Evolutionary conservation across 164 flowering plant species (phyloP), one percentile per base, ranked within the genome.

Genomic region (Pachysandra terminalis): DNA sequence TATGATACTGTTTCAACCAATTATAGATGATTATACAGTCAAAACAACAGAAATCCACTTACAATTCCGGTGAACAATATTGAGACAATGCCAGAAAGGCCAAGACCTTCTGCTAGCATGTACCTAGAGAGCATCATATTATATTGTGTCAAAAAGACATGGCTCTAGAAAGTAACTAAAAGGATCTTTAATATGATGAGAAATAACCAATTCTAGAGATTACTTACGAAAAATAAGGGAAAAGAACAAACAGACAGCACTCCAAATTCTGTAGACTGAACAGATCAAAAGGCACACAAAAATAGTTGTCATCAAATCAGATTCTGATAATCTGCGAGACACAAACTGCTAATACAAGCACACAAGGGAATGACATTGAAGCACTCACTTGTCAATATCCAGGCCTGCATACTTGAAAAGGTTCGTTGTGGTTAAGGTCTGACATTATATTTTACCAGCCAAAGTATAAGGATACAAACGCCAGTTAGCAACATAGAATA

Each of bases 401-500:
- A 96, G 72, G n/a, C 96, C 98, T 61, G 99, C 98, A 87, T 96
- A 96, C 87, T 96, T 96, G 71, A 96, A 96, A 68, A 96, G 98
- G 95, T 96, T 71, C 74, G 64, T 40, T 68, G 59, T 25, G 61
- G 85, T 93, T 80, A 92, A 96, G 97, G 97, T 61, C 71, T 68
- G 61, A 80, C 77, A 77, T 16, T 32, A 48, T 35, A 65, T 54
- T 65, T 24, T 17, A 69, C 16, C 53, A 66, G 45, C 27, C 22
- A 60, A n/a, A n/a, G n/a, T n/a, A n/a, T n/a, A n/a, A 23, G 45
- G 41, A 26, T 19, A 58, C 41, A 32, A 15, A 53, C 14, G 27
- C 41, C 25, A 54, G 59, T 52, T 10, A 58, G 21, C 68, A 71
- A 45, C n/a, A 37, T 16, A 63, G 66, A 59, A n/a, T 66, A 27